Evolutionary conservation across 495 filamentous ascomycete genomes (phyloP).

Genomic region (Letharia columbiana): DNA sequence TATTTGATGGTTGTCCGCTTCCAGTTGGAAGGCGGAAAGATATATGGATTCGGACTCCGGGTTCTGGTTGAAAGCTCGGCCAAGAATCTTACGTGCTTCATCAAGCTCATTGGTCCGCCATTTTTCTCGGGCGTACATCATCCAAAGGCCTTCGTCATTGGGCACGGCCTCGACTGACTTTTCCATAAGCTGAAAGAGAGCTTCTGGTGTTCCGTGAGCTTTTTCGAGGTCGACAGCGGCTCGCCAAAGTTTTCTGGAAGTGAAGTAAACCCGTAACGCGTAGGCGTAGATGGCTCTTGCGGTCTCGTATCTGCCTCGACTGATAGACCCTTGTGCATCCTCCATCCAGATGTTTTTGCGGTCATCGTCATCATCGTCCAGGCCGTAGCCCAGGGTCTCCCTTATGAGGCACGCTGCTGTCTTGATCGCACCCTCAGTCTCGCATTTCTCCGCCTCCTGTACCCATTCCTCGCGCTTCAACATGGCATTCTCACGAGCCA

Average conservation of each 20-base stretch:
- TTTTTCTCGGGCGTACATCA: slow-evolving; percentile 90
- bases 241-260: slow-evolving; percentile 73
- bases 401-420: slow-evolving; percentile 83
- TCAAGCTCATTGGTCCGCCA: slow-evolving; percentile 75
- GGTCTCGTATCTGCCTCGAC: slow-evolving; percentile 73
- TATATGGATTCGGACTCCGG: slow-evolving; percentile 96
- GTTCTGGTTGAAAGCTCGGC: slow-evolving; percentile 82
- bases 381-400: slow-evolving; percentile 84
- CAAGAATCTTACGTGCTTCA: slow-evolving; percentile 74
- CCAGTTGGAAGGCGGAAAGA: slow-evolving; percentile 88
- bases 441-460: slow-evolving; percentile 84
- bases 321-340: slow-evolving; percentile 72
- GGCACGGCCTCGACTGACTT: slow-evolving; percentile 88
- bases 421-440: slow-evolving; percentile 74
- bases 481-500: slow-evolving; percentile 90
- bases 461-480: slow-evolving; percentile 96
- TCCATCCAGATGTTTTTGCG: slow-evolving; percentile 93
- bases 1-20: slow-evolving; percentile 74
- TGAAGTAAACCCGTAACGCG: slow-evolving; percentile 77
- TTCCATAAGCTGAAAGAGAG: slow-evolving; percentile 73
- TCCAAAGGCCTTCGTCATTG: slow-evolving; percentile 85
- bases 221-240: slow-evolving; percentile 87
- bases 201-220: slow-evolving; percentile 78
- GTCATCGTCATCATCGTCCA: slow-evolving; percentile 97
- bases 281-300: slow-evolving; percentile 91